These are phyloP conservation scores for Coniferiporia sulphurascens DNA, from an alignment of 1,284 basidiomycete genomes.

Conservation along the genomic window DNA sequence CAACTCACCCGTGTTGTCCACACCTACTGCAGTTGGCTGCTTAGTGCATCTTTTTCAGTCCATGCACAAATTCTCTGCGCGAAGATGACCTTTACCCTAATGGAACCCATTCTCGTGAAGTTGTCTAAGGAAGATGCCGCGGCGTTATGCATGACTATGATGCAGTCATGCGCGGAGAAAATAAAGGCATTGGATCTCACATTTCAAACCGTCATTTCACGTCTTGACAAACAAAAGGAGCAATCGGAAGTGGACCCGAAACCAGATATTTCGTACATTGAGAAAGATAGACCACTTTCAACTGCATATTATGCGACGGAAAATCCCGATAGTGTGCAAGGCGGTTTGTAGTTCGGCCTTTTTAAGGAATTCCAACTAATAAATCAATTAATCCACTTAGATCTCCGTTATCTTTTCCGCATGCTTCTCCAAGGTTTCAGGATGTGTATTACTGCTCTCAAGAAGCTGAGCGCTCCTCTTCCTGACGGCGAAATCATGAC, in stretches of 20 bases:
- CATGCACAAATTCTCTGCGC: slow-evolving; percentile 89
- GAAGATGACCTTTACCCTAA: slow-evolving; percentile 89
- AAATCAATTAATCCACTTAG: slow-evolving; percentile 35
- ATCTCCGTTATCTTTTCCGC: slow-evolving; percentile 83
- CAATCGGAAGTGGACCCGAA: slow-evolving; percentile 41
- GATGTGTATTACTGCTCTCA: slow-evolving; percentile 73
- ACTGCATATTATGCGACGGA: slow-evolving; percentile 71
- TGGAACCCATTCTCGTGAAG: slow-evolving; percentile 80
- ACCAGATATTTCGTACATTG: slow-evolving; percentile 56
- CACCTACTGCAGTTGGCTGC: slow-evolving; percentile 85
- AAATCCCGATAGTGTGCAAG: slow-evolving; percentile 67
- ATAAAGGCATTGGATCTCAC: slow-evolving; percentile 77
- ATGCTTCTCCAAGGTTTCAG: slow-evolving; percentile 91
- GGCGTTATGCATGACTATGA: slow-evolving; percentile 66
- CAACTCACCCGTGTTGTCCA: slow-evolving; percentile 83
- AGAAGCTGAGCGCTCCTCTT: slow-evolving; percentile 72
- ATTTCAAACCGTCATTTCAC: slow-evolving; percentile 51
- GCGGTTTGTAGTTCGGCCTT: slow-evolving; percentile 41
- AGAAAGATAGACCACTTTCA: slow-evolving; percentile 75
- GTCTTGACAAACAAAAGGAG: slow-evolving; percentile 46
- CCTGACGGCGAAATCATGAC: slow-evolving; percentile 88
- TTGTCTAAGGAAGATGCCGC: slow-evolving; percentile 65
- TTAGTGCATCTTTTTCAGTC: slow-evolving; percentile 81
- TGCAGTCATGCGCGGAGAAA: slow-evolving; percentile 86
- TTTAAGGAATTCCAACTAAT: background rate